Percentiles rank a stretch among this genome's conserved stretches.
Evolutionary conservation across 768 basidiomycete species (phyloP).

Genomic region (Lactarius deliciosus): DNA sequence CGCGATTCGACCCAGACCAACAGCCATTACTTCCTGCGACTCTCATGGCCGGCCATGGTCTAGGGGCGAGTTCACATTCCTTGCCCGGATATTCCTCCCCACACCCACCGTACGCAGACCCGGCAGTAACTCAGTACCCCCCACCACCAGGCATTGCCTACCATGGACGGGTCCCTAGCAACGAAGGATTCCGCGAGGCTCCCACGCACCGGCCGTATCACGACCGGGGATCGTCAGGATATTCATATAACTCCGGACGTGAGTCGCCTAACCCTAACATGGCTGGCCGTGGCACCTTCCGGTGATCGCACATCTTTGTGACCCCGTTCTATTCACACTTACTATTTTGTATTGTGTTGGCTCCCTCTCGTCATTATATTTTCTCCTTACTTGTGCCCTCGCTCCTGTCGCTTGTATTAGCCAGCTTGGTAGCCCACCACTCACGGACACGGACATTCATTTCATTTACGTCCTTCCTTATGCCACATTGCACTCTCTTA

Average conservation of each 20-base stretch:
- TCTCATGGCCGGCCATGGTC: constrained; percentile 3
- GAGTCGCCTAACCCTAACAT: constrained; percentile 19
- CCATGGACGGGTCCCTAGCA: constrained; percentile 42
- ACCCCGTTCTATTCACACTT: constrained; percentile 6
- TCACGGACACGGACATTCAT: constrained; percentile 14
- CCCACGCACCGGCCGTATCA: constrained; percentile 59
- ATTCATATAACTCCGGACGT: constrained; percentile 31
- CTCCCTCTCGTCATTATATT: neutral
- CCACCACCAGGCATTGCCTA: constrained; percentile 42
- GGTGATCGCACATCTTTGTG: constrained; percentile 7
- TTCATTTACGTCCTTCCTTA: neutral
- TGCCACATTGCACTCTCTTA: neutral
- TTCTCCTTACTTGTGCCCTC: neutral
- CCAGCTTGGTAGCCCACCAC: neutral
- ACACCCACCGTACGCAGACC: constrained; percentile 31
- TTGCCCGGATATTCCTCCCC: constrained; percentile 29
- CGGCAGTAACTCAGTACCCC: constrained; percentile 35
- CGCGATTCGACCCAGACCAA: constrained; percentile 55
- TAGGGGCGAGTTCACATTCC: constrained; percentile 13
- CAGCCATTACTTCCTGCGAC: constrained; percentile 54
- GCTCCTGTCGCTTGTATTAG: constrained; percentile 4
- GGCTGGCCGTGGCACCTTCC: constrained; percentile 18
- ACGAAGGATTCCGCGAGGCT: constrained; percentile 51
- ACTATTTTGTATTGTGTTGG: constrained; percentile 11
- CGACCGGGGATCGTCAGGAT: constrained; percentile 29